Evolutionary conservation across 352 stramenopile species (phyloP).

Genomic region (Globisporangium spinosum): DNA sequence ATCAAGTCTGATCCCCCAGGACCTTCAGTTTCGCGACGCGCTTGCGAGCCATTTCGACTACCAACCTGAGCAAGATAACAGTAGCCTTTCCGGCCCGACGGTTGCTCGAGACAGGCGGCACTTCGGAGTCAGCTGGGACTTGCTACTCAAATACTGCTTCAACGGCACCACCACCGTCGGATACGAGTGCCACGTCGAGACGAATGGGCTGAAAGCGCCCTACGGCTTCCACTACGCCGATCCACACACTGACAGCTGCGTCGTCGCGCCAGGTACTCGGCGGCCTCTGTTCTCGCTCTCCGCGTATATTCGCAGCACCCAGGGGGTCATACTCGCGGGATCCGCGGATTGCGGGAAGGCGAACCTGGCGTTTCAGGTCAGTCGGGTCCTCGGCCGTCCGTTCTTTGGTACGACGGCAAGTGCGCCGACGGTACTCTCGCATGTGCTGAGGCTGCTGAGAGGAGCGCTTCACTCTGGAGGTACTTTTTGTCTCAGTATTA

Average conservation of each 20-base stretch:
- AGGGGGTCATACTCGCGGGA: slow-evolving; percentile 28
- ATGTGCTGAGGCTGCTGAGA: slow-evolving; percentile 37
- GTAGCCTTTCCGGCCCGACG: background rate
- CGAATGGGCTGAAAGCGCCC: slow-evolving; percentile 39
- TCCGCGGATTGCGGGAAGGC: slow-evolving; percentile 29
- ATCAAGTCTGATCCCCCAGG: slow-evolving; percentile 37
- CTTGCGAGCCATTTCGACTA: slow-evolving; percentile 30
- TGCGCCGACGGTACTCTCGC: slow-evolving; percentile 18
- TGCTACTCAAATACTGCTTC: slow-evolving; percentile 61
- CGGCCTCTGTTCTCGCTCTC: slow-evolving; percentile 54
- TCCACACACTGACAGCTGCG: slow-evolving; percentile 17
- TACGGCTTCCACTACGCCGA: slow-evolving; percentile 70
- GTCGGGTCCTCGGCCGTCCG: slow-evolving; percentile 39
- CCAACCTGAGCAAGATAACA: background rate
- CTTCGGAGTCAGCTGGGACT: slow-evolving; percentile 30
- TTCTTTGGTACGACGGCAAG: slow-evolving; percentile 26
- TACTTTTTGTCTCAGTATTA: slow-evolving; percentile 30
- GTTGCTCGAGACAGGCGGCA: background rate
- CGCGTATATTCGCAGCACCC: slow-evolving; percentile 35
- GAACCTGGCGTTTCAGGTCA: slow-evolving; percentile 38
- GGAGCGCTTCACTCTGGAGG: slow-evolving; percentile 41
- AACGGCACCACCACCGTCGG: slow-evolving; percentile 57
- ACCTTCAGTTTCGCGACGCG: slow-evolving; percentile 53
- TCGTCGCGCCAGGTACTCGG: slow-evolving; percentile 45
- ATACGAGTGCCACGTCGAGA: slow-evolving; percentile 58